Base-by-base conservation (phyloP, 305 asterid genomes). In the Rubia peregrina region DNA sequence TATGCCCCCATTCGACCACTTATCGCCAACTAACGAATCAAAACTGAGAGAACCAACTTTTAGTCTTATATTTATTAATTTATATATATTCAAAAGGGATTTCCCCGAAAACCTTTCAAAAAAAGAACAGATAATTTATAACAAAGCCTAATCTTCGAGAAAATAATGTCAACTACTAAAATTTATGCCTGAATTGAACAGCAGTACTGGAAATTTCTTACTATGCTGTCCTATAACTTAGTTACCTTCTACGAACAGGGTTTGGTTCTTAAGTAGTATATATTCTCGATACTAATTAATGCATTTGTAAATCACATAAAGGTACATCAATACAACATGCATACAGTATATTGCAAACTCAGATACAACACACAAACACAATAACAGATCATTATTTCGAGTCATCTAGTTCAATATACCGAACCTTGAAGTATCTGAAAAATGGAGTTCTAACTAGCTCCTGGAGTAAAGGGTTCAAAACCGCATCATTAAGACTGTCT, bases 31-130 rank as follows among this genome's bases (percentile, higher is more conserved):
- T 49, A 49, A 49, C 56, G 4, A 49, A 14, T 49, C 56, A 49
- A 49, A 49, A 1, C 56, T 14, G 57, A 51, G 22, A 51, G 22
- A 16, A 51, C 59, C 59, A 16, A 51, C 59, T 16, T 24, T 24
- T 24, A 24, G 26, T 24, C 26, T 24, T 24, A 49, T 49, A 49
- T 49, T 1, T 46, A 10, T 46, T 97, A 81, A 78, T 97, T 3
- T 42, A 9, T 42, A 9, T 42, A 9, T 42, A 7, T 16, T 49
- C 8, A 14, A 49, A 49, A 1, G 56, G 56, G 8, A 1, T 48
- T 48, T 0, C n/a, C 55, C 8, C 0, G 8, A 14, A 3, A 14
- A 48, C 7, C 1, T 5, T 48, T 13, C 1, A 0, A 48, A 48
- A 48, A 46, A 48, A 48, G 19, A 48, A 48, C 7, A 48, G 2